Percentiles rank a stretch among this genome's conserved stretches.
These are phyloP conservation scores for Butyriboletus appendiculatus DNA, from an alignment of 1,284 basidiomycete genomes.

Conservation along the genomic window DNA sequence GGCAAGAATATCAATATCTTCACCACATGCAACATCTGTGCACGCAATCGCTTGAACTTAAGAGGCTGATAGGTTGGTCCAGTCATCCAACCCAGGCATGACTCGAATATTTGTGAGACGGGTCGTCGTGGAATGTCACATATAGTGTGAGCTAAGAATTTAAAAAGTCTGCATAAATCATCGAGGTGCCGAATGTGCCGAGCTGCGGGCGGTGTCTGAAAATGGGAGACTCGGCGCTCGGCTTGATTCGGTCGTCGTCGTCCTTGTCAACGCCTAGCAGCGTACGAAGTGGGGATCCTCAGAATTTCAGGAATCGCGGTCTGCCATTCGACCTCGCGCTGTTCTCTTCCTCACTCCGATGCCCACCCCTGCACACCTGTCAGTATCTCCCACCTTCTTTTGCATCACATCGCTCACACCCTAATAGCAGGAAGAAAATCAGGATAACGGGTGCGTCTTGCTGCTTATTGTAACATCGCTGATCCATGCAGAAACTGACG, in stretches of 20 bases:
- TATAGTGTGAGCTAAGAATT: too few species aligned
- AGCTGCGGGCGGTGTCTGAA: constrained; percentile 33
- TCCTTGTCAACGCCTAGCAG: constrained; percentile 17
- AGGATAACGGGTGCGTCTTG: constrained; percentile 53
- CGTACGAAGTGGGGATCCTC: neutral
- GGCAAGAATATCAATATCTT: too few species aligned
- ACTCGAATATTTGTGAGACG: too few species aligned
- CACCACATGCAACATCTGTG: too few species aligned
- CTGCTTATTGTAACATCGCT: neutral
- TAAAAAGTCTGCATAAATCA: too few species aligned
- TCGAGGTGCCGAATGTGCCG: constrained; percentile 22
- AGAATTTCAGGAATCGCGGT: neutral
- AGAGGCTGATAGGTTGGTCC: too few species aligned
- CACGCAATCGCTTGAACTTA: too few species aligned
- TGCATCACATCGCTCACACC: constrained; percentile 10
- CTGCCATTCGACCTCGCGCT: neutral
- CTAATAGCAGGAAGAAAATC: constrained; percentile 55
- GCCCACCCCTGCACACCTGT: constrained; percentile 33
- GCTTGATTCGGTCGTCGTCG: constrained; percentile 11
- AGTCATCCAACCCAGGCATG: too few species aligned
- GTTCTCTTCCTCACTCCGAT: constrained; percentile 10
- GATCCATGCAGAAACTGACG: neutral
- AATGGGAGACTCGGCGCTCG: constrained; percentile 15
- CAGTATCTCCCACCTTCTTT: constrained; percentile 12
- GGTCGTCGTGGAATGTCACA: too few species aligned